Conservation (phyloP, 345 rosid species). For the Eucalyptus melliodora region DNA sequence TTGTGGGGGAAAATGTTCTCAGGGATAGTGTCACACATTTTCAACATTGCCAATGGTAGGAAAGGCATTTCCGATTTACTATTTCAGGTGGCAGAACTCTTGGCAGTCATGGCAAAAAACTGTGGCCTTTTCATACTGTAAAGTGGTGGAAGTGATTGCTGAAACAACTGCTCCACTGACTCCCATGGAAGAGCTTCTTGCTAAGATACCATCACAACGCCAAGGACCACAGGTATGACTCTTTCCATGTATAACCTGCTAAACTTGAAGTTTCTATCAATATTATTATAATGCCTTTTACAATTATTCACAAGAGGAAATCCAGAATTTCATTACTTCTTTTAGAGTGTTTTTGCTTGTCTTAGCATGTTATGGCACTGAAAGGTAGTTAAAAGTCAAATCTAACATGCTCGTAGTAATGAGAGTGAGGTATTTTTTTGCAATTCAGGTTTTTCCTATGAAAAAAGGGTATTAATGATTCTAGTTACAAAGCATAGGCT, state of each 20-base stretch:
- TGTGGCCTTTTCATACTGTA: slow-evolving; percentile 63
- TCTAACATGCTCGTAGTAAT: neutral
- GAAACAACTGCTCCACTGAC: slow-evolving; percentile 82
- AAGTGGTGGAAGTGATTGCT: slow-evolving; percentile 94
- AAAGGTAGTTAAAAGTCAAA: neutral
- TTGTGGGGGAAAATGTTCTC: neutral
- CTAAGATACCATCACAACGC: slow-evolving; percentile 66
- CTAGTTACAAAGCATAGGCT: neutral
- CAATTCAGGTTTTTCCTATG: neutral
- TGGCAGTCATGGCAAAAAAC: slow-evolving; percentile 81
- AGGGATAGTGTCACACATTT: neutral
- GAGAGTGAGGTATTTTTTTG: neutral
- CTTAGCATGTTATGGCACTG: neutral
- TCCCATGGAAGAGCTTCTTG: slow-evolving; percentile 71
- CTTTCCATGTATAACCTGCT: neutral
- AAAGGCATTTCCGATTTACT: neutral
- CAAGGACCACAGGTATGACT: slow-evolving; percentile 34
- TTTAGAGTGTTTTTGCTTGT: neutral
- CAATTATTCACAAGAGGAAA: neutral
- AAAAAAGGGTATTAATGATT: neutral
- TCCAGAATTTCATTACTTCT: neutral
- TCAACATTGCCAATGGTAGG: neutral
- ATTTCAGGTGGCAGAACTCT: slow-evolving; percentile 83
- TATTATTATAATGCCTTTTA: neutral
- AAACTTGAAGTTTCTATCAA: neutral